Base-by-base conservation (phyloP, 2,329 filamentous ascomycete genomes). In the Aulographum hederae region DNA sequence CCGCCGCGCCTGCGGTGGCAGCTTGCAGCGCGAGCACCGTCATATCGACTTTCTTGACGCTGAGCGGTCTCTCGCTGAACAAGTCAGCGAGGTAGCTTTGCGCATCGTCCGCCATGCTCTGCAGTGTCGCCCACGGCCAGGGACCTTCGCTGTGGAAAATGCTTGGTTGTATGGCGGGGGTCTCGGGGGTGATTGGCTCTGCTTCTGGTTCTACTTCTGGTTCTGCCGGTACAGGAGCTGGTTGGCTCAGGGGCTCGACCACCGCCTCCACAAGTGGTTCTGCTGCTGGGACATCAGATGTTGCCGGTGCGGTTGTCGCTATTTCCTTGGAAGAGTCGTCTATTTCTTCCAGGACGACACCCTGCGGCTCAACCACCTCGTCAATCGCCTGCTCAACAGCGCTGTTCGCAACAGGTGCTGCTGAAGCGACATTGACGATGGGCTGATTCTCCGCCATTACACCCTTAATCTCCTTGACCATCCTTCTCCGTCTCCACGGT, bases 401-500 rank as follows among this genome's bases (percentile, higher is more conserved):
- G 6, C 16, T 18, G 5, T 23, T 20, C 10, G 13, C 16, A 6
- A 20, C 10, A 13, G 33, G 34, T 14, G 32, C 14, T 4, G 35
- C 32, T 10, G 8, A 10, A 13, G 38, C 26, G 21, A 32, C 58
- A 28, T 65, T 57, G 25, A 69, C 12, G 11, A 33, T 18, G 6
- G 19, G 11, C 14, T 23, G 65, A 56, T 76, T 72, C 50, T 81
- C 77, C 45, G 80, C 77, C 32, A 80, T 50, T 2, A 73, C 72
- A 42, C 69, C 65, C 38, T 67, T 63, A 34, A 84, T 76, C 52
- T 84, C 85, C 42, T 67, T 71, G 35, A 95, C 81, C 38, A 98
- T 67, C 44, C 82, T 65, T 46, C 62, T 65, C 43, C 89, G 64
- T 43, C 84, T 73, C 82, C 86, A 95, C 3, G 89, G 89, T 63